Base-by-base conservation (phyloP, 768 basidiomycete genomes). In the Tricholoma sp. region DNA sequence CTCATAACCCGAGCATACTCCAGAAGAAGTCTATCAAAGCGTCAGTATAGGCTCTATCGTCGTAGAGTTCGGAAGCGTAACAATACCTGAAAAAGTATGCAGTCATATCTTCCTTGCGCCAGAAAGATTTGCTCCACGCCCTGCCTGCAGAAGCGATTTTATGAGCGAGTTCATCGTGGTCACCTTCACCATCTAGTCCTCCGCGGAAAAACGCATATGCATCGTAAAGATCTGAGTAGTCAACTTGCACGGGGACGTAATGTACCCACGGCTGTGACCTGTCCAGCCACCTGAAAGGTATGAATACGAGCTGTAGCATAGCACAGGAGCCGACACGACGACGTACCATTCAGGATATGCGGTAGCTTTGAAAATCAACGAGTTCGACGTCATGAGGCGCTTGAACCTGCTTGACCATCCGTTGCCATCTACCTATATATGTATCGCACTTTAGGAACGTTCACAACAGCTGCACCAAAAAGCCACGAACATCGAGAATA, bases 351-450 rank as follows among this genome's bases (percentile, higher is more conserved):
- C 86, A 1, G 84, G 85, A 61, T 83, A 86, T 53, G 83, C 77
- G 0, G 86, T 85, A 11, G 82, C 73, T 65, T 88, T 86, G 66
- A 88, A 80, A 3, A 88, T 69, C 20, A 85, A 74, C 0, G 85
- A 79, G 24, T 85, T 84, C 41, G 76, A 75, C 6, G 79, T 77
- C 11, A 87, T 74, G 4, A 87, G 68, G 5, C 82, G 72, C 56
- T 83, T 83, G 67, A 86, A 88, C 6, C 84, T 74, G 24, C 78
- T 75, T 1, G 83, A 84, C 82, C 84, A 85, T 0, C 83, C 85
- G 50, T 83, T 81, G 3, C 79, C 83, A 53, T 83, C 81, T 4
- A 83, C 68, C 80, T 81, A 53, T 9, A 29, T 2, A 53, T 9
- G 24, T 2, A 31, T 10, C 41, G 13, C 2, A 17, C 32, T 33